Base-by-base conservation (phyloP, 2,329 filamentous ascomycete genomes). In the Neonectria sp. region DNA sequence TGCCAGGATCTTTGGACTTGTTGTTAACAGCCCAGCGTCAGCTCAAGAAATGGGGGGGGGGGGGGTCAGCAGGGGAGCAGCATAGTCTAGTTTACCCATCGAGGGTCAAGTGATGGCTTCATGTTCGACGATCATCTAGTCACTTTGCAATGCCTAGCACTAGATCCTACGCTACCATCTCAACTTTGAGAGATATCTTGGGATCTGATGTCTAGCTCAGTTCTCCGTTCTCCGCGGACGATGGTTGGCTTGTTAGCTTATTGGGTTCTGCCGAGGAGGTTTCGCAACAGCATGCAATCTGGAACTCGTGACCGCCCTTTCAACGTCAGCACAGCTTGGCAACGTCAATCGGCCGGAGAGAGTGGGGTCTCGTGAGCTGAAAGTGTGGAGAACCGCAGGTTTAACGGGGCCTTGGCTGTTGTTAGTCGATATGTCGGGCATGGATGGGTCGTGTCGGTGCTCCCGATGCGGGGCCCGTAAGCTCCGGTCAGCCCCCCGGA, bases 401-500 rank as follows among this genome's bases (percentile, higher is more conserved):
- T 15, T 27, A 33, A 51, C 45, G 43, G 57, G 33, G 49, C 46
- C 37, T 40, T 57, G 25, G 40, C 21, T 40, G 37, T 17, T 40
- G 56, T 37, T 58, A 29, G 49, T n/a, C 9, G 12, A 29, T n/a
- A 45, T 31, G 15, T n/a, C 48, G 40, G 46, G 35, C 46, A 33
- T 68, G 55, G 53, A 31, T 52, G 60, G 60, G 37, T 25, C 29
- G 35, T n/a, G n/a, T 68, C 69, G 68, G 69, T 52, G 62, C 57
- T 53, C 48, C 69, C 69, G 68, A 52, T 65, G 69, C 69, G 69
- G 69, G 27, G 51, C 55, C 62, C 64, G 63, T 63, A 60, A 64
- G 66, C 63, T 63, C 59, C 52, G 55, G 66, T 49, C 51, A 64
- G 55, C 45, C 55, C 57, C 46, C 60, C 48, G 60, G 68, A 55